These are phyloP conservation scores for Hortaea werneckii DNA, from an alignment of 2,329 filamentous ascomycete species.

Conservation along the genomic window DNA sequence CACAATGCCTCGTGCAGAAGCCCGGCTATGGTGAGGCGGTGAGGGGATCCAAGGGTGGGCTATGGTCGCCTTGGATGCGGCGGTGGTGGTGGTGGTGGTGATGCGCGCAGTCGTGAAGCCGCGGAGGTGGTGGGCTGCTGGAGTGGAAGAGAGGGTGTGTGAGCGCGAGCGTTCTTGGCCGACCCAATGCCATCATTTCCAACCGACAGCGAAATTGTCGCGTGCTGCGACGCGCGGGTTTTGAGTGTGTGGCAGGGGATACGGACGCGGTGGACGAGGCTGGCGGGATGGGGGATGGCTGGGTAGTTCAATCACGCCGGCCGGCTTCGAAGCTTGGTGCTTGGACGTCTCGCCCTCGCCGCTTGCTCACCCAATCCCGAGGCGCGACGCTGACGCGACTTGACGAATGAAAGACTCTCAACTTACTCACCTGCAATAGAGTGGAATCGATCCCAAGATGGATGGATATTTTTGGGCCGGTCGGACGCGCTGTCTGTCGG, in stretches of 20 bases:
- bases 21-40: conserved; percentile 2
- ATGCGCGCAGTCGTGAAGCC: not conserved
- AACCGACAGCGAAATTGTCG: not conserved
- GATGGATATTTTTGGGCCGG: no score
- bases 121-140: not conserved
- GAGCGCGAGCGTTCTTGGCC: not conserved
- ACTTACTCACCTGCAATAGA: no score
- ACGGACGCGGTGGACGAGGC: not conserved
- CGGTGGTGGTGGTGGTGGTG: not conserved
- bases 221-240: not conserved
- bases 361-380: not conserved
- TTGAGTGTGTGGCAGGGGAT: not conserved
- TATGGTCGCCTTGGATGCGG: not conserved
- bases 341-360: not conserved
- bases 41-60: not conserved
- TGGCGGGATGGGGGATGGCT: not conserved
- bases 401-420: no score
- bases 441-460: no score
- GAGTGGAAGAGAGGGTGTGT: not conserved
- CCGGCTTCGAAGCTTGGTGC: not conserved
- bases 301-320: not conserved
- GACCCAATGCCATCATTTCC: conserved; percentile 2
- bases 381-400: not conserved
- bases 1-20: no score
- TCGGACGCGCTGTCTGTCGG: no score